These are phyloP conservation scores for Daldinia vernicosa DNA, from an alignment of 495 filamentous ascomycete species.

Conservation along the genomic window DNA sequence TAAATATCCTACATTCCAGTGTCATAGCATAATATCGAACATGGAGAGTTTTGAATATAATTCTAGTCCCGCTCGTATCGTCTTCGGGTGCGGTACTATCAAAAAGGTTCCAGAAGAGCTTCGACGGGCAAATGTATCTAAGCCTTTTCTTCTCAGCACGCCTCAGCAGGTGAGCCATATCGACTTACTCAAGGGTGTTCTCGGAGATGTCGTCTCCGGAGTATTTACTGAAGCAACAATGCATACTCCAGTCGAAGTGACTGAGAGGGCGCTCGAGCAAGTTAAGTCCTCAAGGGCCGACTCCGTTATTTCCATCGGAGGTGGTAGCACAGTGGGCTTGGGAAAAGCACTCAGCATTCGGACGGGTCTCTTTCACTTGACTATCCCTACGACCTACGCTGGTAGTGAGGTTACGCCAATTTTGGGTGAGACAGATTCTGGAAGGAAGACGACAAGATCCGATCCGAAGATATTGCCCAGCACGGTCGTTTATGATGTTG, in stretches of 20 bases:
- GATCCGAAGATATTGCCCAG: slow-evolving; percentile 72
- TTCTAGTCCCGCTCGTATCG: slow-evolving; percentile 64
- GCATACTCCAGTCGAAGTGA: slow-evolving; percentile 73
- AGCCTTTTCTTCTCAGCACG: slow-evolving; percentile 68
- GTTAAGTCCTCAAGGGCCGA: slow-evolving; percentile 50
- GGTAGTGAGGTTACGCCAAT: slow-evolving; percentile 77
- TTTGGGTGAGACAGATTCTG: slow-evolving; percentile 70
- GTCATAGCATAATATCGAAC: not conserved
- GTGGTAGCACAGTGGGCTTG: slow-evolving; percentile 71
- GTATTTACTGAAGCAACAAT: slow-evolving; percentile 71
- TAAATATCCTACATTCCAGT: not conserved
- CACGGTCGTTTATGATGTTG: slow-evolving; percentile 75
- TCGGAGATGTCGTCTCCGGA: slow-evolving; percentile 62
- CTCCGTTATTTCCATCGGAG: slow-evolving; percentile 65
- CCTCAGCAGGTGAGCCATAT: slow-evolving; percentile 64
- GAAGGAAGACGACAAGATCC: slow-evolving; percentile 69
- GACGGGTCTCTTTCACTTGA: slow-evolving; percentile 70
- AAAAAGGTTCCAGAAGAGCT: slow-evolving; percentile 69
- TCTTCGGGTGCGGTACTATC: slow-evolving; percentile 70
- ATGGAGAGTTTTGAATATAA: slow-evolving; percentile 73
- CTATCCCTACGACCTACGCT: slow-evolving; percentile 75
- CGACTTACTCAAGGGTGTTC: slow-evolving; percentile 58
- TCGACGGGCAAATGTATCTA: slow-evolving; percentile 60
- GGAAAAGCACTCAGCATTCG: slow-evolving; percentile 73
- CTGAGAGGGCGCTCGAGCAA: slow-evolving; percentile 66